Evolutionary conservation across 2,329 filamentous ascomycete species (phyloP).

Genomic region (Exophiala viscosa): DNA sequence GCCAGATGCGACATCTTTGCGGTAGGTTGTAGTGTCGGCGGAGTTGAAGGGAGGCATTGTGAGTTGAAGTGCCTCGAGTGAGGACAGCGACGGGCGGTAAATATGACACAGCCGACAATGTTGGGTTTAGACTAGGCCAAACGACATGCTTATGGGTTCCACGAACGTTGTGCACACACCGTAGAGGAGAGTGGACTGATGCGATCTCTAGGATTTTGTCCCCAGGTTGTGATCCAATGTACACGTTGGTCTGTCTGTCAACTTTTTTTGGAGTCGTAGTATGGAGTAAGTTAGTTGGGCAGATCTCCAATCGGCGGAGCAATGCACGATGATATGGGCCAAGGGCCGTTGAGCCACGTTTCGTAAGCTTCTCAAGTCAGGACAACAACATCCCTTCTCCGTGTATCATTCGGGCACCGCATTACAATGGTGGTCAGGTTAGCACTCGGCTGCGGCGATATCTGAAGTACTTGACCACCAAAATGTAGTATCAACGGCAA

Average conservation of each 20-base stretch:
- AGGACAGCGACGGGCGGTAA: too few relatives aligned
- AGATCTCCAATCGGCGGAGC: neutral
- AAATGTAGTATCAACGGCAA: too few relatives aligned
- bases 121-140: neutral
- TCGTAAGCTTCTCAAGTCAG: neutral
- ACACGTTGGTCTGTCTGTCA: neutral
- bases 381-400: neutral
- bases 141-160: neutral
- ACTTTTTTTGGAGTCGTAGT: neutral
- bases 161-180: neutral
- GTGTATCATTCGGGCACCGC: neutral
- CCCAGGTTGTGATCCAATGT: neutral
- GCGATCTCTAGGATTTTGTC: too few relatives aligned
- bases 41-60: constrained; percentile 22
- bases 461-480: too few relatives aligned
- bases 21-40: constrained; percentile 34
- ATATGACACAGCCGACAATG: neutral
- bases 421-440: too few relatives aligned
- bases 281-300: neutral
- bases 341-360: neutral
- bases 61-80: neutral
- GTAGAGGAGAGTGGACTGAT: neutral
- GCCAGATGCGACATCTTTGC: constrained; percentile 38
- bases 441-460: too few relatives aligned
- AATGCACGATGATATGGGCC: neutral